phyloP scores from a whole-genome alignment of 768 basidiomycete genomes.

The Xanthoconium stramineum region DNA sequence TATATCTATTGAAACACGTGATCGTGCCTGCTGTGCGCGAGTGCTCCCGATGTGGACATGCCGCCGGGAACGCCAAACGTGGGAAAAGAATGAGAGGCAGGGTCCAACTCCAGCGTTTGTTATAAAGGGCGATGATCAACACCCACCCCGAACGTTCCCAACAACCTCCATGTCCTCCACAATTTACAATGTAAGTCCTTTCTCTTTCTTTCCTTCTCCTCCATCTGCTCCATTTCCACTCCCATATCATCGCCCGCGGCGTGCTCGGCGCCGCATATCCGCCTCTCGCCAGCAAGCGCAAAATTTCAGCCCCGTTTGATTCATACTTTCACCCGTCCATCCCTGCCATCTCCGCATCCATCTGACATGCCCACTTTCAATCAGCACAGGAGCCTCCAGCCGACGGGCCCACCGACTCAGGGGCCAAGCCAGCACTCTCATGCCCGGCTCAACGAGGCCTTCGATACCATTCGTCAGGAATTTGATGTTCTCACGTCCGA shows the following conservation, averaged over 20 bases:
- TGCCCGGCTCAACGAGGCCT: constrained; percentile 64
- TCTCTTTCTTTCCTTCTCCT: background rate
- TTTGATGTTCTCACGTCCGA: constrained; percentile 76
- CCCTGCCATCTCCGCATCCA: background rate
- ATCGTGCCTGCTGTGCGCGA: constrained; percentile 26
- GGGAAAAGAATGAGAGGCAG: constrained; percentile 34
- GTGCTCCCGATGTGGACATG: constrained; percentile 25
- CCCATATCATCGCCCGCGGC: background rate
- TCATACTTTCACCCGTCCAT: background rate
- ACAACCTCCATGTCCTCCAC: constrained; percentile 37
- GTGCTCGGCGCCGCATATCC: background rate
- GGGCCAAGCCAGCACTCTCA: constrained; percentile 40
- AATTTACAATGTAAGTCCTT: constrained; percentile 36
- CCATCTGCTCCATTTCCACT: background rate
- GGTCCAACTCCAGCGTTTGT: constrained; percentile 33
- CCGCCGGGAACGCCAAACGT: constrained; percentile 36
- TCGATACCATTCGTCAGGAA: constrained; percentile 81
- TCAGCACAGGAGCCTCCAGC: constrained; percentile 55
- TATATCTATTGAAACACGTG: constrained; percentile 24
- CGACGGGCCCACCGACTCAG: constrained; percentile 44
- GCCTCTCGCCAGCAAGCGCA: constrained; percentile 11
- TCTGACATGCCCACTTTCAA: constrained; percentile 17
- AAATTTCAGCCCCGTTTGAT: constrained; percentile 22
- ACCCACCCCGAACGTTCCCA: constrained; percentile 37
- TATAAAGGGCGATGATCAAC: constrained; percentile 41